Percentiles rank a stretch among this genome's conserved stretches.
Evolutionary conservation across 805 yeast genomes (phyloP).

Genomic region (Wickerhamia fluorescens): DNA sequence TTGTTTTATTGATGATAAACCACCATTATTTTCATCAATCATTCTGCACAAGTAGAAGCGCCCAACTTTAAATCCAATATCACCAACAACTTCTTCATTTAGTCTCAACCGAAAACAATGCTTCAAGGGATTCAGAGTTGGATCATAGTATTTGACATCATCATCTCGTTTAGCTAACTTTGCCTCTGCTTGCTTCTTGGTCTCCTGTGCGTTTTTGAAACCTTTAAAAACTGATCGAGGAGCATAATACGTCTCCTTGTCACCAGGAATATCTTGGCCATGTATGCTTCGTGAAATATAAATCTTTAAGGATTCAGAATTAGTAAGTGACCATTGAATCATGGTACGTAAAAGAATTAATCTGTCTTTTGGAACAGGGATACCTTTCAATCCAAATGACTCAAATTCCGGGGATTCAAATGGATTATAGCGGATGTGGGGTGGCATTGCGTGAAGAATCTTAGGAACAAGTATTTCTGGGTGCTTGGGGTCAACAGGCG

Average conservation of each 20-base stretch:
- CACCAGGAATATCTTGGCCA: constrained; percentile 32
- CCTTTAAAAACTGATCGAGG: constrained; percentile 32
- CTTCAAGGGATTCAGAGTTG: constrained; percentile 28
- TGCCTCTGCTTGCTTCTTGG: constrained; percentile 24
- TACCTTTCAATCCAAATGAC: constrained; percentile 23
- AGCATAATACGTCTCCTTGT: constrained; percentile 30
- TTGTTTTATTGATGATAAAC: constrained; percentile 25
- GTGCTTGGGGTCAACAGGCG: constrained; percentile 18
- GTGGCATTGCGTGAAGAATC: too few species aligned
- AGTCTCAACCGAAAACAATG: constrained; percentile 28
- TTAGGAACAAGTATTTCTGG: constrained; percentile 2
- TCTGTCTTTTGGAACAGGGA: constrained; percentile 25
- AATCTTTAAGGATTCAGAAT: constrained; percentile 23
- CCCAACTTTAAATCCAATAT: constrained; percentile 33
- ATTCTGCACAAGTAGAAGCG: constrained; percentile 32
- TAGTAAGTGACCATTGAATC: constrained; percentile 29
- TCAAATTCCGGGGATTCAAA: constrained; percentile 22
- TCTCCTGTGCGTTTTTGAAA: constrained; percentile 21
- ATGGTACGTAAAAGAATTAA: constrained; percentile 29
- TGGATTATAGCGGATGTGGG: constrained; percentile 11
- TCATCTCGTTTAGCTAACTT: constrained; percentile 23
- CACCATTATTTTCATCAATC: constrained; percentile 29
- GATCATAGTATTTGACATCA: constrained; percentile 26
- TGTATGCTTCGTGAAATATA: constrained; percentile 17
- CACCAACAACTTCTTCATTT: constrained; percentile 31